These are phyloP conservation scores for Hypoxylon sp. DNA, from an alignment of 2,329 filamentous ascomycete genomes.

Conservation along the genomic window DNA sequence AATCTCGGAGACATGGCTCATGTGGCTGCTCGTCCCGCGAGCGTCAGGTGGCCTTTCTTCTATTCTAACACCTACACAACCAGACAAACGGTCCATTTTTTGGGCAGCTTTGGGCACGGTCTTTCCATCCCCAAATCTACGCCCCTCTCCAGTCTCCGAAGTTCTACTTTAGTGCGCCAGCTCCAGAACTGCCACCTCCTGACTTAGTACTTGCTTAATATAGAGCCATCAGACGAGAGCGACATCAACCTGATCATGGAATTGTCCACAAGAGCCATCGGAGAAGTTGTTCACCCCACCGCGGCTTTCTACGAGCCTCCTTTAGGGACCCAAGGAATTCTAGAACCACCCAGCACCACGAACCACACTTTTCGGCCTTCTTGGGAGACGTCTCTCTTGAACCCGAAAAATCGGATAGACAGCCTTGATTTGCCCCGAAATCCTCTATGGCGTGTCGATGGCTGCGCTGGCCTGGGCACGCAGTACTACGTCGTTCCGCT, in stretches of 20 bases:
- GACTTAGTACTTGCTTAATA: constrained; percentile 4
- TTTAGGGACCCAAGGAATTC: constrained; percentile 16
- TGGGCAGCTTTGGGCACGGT: constrained; percentile 33
- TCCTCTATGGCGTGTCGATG: constrained; percentile 70
- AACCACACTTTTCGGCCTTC: constrained; percentile 20
- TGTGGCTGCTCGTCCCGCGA: constrained; percentile 19
- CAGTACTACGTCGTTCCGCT: constrained; percentile 69
- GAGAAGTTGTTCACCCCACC: constrained; percentile 69
- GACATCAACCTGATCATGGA: constrained; percentile 59
- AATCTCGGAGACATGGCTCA: constrained; percentile 26
- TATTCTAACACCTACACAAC: constrained; percentile 26
- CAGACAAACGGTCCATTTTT: constrained; percentile 14
- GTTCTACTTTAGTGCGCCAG: constrained; percentile 8
- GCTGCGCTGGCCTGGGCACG: constrained; percentile 67
- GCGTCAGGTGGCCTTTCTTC: constrained; percentile 14
- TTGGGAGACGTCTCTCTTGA: constrained; percentile 66
- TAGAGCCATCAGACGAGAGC: constrained; percentile 16
- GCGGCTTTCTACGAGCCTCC: constrained; percentile 59
- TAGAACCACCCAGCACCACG: constrained; percentile 16
- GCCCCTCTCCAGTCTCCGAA: constrained; percentile 17
- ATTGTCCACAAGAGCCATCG: constrained; percentile 64
- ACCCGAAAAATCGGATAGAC: constrained; percentile 72
- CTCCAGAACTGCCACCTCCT: constrained; percentile 4
- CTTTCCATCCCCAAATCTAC: constrained; percentile 27
- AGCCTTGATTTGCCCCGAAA: constrained; percentile 60